phyloP scores from a whole-genome alignment of 345 rosid genomes.

The Eucalyptus grandis region DNA sequence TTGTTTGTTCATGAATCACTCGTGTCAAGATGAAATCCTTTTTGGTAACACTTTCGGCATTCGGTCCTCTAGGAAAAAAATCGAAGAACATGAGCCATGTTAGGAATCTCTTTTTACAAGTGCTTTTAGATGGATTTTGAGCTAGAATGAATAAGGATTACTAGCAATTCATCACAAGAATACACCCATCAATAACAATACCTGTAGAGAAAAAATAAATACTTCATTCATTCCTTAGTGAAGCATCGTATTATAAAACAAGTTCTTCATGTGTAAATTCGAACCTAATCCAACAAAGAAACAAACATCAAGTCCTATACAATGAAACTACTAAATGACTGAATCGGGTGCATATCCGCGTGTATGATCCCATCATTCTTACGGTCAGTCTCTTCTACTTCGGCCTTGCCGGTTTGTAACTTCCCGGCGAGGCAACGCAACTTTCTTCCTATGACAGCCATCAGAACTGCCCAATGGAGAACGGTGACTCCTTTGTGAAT shows the following conservation, averaged over 20 bases:
- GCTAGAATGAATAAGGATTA: not conserved
- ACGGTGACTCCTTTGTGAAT: not conserved
- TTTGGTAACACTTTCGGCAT: not conserved
- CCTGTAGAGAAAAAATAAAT: not conserved
- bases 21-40: not conserved
- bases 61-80: not conserved
- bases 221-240: not conserved
- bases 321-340: not conserved
- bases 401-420: not conserved
- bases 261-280: not conserved
- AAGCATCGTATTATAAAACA: not conserved
- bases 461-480: not conserved
- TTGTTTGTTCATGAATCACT: not conserved
- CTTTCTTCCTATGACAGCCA: not conserved
- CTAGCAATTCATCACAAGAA: not conserved
- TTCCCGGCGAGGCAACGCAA: not conserved
- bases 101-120: not conserved
- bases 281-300: not conserved
- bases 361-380: not conserved
- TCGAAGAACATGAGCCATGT: not conserved
- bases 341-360: not conserved
- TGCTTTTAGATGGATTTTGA: not conserved
- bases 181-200: not conserved
- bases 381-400: not conserved
- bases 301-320: not conserved